phyloP scores from a whole-genome alignment of 257 asterid species.

The Rhazya stricta region DNA sequence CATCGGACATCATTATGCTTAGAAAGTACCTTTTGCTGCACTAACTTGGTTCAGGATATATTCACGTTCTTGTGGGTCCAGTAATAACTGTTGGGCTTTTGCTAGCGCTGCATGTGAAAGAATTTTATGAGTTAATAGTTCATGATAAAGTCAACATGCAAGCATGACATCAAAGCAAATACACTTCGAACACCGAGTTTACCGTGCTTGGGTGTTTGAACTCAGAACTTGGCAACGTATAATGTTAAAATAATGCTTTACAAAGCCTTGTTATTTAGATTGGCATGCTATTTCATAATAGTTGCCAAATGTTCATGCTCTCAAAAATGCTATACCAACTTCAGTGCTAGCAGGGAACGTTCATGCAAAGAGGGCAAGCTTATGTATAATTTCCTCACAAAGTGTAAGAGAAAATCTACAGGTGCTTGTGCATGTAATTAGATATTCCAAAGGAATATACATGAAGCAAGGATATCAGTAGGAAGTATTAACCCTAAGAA shows the following conservation, averaged over 20 bases:
- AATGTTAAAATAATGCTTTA: not conserved
- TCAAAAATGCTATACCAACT: not conserved
- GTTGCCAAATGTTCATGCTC: not conserved
- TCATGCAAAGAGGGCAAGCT: not conserved
- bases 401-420: not conserved
- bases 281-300: too few species aligned
- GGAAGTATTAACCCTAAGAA: not conserved
- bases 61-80: slow-evolving; percentile 89
- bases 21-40: slow-evolving; percentile 72
- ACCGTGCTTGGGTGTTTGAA: not conserved
- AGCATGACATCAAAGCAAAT: slow-evolving; percentile 4
- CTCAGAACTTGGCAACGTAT: not conserved
- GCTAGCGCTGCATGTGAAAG: slow-evolving; percentile 64
- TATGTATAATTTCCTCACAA: not conserved
- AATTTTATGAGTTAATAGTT: slow-evolving; percentile 13
- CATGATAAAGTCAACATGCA: not conserved
- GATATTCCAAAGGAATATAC: not conserved
- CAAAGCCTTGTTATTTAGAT: not conserved
- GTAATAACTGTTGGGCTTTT: slow-evolving; percentile 83
- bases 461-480: not conserved
- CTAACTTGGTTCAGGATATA: slow-evolving; percentile 82
- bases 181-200: not conserved
- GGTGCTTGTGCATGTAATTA: not conserved
- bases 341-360: not conserved
- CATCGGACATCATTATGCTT: not conserved